Evolutionary conservation across 345 rosid genomes (phyloP).

Genomic region (Sonneratia alba): DNA sequence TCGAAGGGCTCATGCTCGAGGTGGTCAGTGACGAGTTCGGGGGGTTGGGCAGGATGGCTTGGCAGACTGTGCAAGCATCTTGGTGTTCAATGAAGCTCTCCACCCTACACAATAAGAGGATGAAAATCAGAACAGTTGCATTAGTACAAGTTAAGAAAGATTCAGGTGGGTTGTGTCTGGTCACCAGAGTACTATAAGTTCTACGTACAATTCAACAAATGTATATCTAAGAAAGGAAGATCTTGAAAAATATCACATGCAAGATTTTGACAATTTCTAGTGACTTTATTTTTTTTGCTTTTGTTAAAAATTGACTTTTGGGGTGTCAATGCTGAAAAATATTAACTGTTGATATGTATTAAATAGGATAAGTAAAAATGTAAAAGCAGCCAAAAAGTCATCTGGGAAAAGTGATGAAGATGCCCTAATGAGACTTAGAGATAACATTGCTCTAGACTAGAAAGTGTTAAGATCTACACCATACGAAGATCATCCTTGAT

Average conservation of each 20-base stretch:
- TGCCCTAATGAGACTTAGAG: not conserved
- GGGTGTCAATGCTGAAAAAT: not conserved
- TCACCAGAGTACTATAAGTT: too few relatives aligned
- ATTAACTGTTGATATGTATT: not conserved
- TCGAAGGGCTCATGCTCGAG: slow-evolving; percentile 54
- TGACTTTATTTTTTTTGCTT: not conserved
- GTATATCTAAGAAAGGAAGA: not conserved
- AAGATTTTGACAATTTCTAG: not conserved
- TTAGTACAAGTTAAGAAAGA: not conserved
- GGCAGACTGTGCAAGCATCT: slow-evolving; percentile 66
- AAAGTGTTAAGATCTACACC: not conserved
- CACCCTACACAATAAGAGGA: slow-evolving; percentile 33
- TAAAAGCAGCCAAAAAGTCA: not conserved
- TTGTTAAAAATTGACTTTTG: not conserved
- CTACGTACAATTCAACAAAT: too few relatives aligned
- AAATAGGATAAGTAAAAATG: not conserved
- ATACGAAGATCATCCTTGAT: slow-evolving; percentile 22
- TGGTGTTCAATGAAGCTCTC: slow-evolving; percentile 99
- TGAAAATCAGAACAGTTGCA: not conserved
- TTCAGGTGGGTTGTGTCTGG: not conserved
- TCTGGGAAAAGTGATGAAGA: slow-evolving; percentile 1
- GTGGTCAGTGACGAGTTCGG: slow-evolving; percentile 47
- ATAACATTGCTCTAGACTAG: not conserved
- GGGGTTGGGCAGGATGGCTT: slow-evolving; percentile 30
- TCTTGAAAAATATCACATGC: not conserved